Conservation (phyloP, 2,329 filamentous ascomycete species). For the Aspergillus sclerotialis region DNA sequence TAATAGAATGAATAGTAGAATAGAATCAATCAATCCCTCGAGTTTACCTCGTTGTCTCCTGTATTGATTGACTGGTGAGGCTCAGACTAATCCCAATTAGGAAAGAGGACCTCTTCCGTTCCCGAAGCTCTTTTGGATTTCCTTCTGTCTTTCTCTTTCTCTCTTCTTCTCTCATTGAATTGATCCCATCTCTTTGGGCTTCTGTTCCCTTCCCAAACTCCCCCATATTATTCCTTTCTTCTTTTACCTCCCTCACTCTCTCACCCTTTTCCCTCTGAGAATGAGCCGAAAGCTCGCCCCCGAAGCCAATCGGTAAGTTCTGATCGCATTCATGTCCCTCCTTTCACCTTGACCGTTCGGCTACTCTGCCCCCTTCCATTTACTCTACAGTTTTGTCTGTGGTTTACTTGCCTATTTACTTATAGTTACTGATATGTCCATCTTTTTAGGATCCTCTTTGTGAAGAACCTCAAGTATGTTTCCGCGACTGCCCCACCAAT, state of each 20-base stretch:
- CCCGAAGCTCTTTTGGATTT: conserved; percentile 22
- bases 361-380: conserved; percentile 6
- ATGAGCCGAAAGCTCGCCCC: conserved; percentile 76
- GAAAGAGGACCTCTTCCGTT: conserved; percentile 12
- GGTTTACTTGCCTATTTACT: neutral
- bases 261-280: conserved; percentile 18
- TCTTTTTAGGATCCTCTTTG: conserved; percentile 82
- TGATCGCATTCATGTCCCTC: conserved; percentile 23
- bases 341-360: conserved; percentile 8
- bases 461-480: conserved; percentile 94
- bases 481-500: conserved; percentile 5
- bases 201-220: no score
- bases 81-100: conserved; percentile 16
- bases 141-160: conserved; percentile 14
- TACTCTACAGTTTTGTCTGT: neutral
- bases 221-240: no score
- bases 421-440: neutral
- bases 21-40: no score
- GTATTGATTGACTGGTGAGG: conserved; percentile 14
- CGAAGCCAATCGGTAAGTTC: conserved; percentile 91
- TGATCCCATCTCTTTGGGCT: no score
- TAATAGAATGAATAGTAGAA: no score
- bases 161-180: conserved; percentile 10
- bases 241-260: conserved; percentile 6
- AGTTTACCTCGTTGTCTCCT: no score